These are phyloP conservation scores for Naganishia kalamii DNA, from an alignment of 768 basidiomycete species.

Conservation along the genomic window DNA sequence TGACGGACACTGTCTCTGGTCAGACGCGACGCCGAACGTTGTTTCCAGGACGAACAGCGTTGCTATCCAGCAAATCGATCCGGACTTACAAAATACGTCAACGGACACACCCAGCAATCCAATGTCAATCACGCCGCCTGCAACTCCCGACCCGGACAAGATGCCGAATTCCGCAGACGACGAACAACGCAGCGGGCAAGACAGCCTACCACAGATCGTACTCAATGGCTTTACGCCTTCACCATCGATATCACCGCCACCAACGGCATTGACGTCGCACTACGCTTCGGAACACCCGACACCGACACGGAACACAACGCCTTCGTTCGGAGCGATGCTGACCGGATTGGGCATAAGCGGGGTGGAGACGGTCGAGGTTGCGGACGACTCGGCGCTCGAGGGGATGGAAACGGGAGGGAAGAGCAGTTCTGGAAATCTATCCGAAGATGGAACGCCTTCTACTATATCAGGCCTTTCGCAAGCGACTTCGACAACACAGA, in stretches of 20 bases:
- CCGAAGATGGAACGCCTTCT: background rate
- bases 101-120: no score
- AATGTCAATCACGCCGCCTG: conserved; percentile 13
- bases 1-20: no score
- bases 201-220: background rate
- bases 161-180: background rate
- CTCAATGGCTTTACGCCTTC: conserved; percentile 1
- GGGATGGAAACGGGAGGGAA: background rate
- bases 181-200: background rate
- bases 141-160: conserved; percentile 6
- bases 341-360: conserved; percentile 9
- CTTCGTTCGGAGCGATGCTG: background rate
- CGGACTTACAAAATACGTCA: no score
- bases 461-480: background rate
- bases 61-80: no score
- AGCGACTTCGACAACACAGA: background rate
- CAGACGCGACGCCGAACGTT: no score
- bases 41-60: no score
- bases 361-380: background rate
- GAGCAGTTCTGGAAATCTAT: background rate
- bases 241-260: background rate
- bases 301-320: background rate
- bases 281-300: conserved; percentile 2
- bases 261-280: background rate
- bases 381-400: no score